A percentile compares a stretch with the other conserved stretches of the same genome.
These are phyloP conservation scores for Calonectria crousiana DNA, from an alignment of 2,329 filamentous ascomycete species.

Conservation along the genomic window DNA sequence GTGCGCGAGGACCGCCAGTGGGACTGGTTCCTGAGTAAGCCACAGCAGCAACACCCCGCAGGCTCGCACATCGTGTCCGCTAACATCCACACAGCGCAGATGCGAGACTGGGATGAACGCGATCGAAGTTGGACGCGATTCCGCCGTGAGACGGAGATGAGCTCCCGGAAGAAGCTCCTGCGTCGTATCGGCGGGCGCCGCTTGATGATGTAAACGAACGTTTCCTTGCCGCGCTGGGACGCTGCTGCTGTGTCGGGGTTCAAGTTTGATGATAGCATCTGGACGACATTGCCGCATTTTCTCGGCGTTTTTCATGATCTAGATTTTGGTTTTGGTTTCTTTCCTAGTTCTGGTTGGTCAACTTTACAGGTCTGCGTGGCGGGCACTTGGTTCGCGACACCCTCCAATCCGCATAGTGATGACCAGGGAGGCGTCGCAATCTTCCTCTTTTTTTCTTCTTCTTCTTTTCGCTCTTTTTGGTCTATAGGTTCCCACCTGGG, in stretches of 20 bases:
- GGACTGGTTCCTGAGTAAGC: conserved; percentile 71
- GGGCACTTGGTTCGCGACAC: conserved; percentile 7
- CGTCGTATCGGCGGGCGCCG: conserved; percentile 54
- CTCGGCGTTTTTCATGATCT: conserved; percentile 41
- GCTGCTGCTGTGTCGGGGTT: conserved; percentile 33
- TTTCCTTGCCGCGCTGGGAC: conserved; percentile 36
- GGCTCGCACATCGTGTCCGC: neutral
- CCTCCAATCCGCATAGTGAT: conserved; percentile 28
- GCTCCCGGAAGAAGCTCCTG: conserved; percentile 53
- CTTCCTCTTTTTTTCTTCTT: neutral
- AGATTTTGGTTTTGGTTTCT: conserved; percentile 33
- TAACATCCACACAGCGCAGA: conserved; percentile 58
- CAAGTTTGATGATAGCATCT: conserved; percentile 35
- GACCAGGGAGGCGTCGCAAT: conserved; percentile 21
- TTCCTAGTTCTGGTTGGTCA: conserved; percentile 24
- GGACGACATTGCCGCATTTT: conserved; percentile 44
- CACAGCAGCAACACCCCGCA: conserved; percentile 11
- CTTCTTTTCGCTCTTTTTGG: conserved; percentile 16
- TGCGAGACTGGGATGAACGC: conserved; percentile 64
- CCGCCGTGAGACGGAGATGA: conserved; percentile 53
- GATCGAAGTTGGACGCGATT: conserved; percentile 61
- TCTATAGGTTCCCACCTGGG: conserved; percentile 31
- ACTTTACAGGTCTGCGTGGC: conserved; percentile 23
- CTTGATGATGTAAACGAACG: conserved; percentile 38
- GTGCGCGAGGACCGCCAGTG: conserved; percentile 69